Evolutionary conservation across 371 early-diverging fungal species (phyloP).

Genomic region (Coemansia sp.): DNA sequence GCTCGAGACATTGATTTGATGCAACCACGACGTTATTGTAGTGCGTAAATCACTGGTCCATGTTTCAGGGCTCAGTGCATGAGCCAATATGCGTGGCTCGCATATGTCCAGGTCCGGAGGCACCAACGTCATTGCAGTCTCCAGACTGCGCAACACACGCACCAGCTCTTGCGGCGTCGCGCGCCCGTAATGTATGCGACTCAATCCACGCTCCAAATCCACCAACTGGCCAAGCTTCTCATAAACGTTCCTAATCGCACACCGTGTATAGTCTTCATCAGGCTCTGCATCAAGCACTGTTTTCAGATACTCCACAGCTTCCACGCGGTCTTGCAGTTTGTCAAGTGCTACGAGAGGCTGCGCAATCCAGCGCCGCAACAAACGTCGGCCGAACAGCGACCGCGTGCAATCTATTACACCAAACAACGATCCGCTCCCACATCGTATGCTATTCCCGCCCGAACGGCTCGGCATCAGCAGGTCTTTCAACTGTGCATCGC

Average conservation of each 20-base stretch:
- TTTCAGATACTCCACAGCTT: conserved; percentile 69
- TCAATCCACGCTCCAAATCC: conserved; percentile 76
- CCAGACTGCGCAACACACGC: conserved; percentile 34
- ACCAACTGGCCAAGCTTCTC: conserved; percentile 49
- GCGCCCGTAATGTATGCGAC: conserved; percentile 65
- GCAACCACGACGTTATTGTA: conserved; percentile 9
- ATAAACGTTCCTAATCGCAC: conserved; percentile 30
- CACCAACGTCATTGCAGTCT: conserved; percentile 16
- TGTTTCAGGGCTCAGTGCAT: conserved; percentile 18
- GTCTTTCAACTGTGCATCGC: conserved; percentile 21
- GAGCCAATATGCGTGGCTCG: conserved; percentile 23
- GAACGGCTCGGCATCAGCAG: conserved; percentile 19
- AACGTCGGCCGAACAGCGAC: conserved; percentile 73
- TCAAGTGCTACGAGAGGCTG: conserved; percentile 59
- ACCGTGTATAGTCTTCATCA: background rate
- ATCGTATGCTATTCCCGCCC: conserved; percentile 18
- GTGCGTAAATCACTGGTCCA: conserved; percentile 19
- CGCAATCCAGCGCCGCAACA: conserved; percentile 79
- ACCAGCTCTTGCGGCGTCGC: conserved; percentile 43
- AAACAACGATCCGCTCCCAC: conserved; percentile 55
- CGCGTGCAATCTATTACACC: conserved; percentile 67
- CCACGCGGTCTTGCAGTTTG: conserved; percentile 66
- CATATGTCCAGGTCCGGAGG: conserved; percentile 7
- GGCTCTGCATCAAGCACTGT: conserved; percentile 3
- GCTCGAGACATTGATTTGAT: conserved; percentile 17